Evolutionary conservation across 2,329 filamentous ascomycete genomes (phyloP), one percentile per base, ranked within the genome.

Genomic region (Arthrinium puccinioides): DNA sequence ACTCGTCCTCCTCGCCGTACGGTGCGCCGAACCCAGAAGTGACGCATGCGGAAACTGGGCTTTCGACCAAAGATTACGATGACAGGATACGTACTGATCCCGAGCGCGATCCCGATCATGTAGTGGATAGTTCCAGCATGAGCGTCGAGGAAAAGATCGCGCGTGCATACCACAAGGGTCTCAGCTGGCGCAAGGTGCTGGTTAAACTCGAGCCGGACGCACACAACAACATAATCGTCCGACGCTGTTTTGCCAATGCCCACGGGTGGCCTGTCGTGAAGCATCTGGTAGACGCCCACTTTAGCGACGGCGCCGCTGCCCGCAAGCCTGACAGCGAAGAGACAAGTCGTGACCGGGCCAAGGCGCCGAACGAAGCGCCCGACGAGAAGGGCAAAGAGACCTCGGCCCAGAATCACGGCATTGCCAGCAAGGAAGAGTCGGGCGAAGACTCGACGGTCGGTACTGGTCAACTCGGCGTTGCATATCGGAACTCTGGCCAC

Each of bases 101-200:
- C 0, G 61, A 68, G 33, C 69, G 65, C 47, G 60, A 63, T 23
- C 54, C 59, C 11, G 57, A 66, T 24, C 65, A 72, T 7, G 56
- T 72, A 0, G 56, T 78, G 3, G 79, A 84, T 49, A 70, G 63
- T 13, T 76, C 80, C 9, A 77, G 66, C 45, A 89, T 97, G 79
- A 87, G 85, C 44, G 88, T 97, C 1, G 92, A 98, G 60, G 92
- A 98, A 60, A 97, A 96, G 63, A 98, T 98, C 48, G 92, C 92
- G 2, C 78, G 92, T 32, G 92, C 88, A 11, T 98, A 98, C 62
- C 92, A 98, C 59, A 79, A 81, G 10, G 87, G 87, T 45, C 64
- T 98, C 15, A 86, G 87, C 2, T 98, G 92, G 92, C 84, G 92
- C 31, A 98, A 98, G 57, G 92, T 98, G 2, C 76, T 98, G 4